These are phyloP conservation scores for Hymenoscyphus albidus DNA, from an alignment of 2,329 filamentous ascomycete genomes.

Conservation along the genomic window DNA sequence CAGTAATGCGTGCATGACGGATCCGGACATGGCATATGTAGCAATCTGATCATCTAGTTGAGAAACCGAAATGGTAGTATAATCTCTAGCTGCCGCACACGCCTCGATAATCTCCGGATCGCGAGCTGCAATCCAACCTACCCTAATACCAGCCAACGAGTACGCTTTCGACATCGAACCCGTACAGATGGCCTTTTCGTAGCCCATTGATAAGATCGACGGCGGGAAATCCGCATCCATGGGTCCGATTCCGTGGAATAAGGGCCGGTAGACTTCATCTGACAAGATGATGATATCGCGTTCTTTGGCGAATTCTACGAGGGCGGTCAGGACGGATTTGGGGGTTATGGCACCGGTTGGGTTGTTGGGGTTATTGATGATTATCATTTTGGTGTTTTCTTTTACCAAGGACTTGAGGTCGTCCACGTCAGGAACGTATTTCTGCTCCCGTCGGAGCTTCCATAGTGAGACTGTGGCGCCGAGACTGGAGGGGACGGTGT, in stretches of 20 bases:
- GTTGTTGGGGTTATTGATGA: slow-evolving; percentile 76
- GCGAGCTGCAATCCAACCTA: slow-evolving; percentile 77
- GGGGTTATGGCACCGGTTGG: slow-evolving; percentile 71
- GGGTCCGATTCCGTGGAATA: slow-evolving; percentile 58
- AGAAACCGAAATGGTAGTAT: slow-evolving; percentile 84
- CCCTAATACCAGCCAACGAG: slow-evolving; percentile 72
- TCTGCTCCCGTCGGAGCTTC: slow-evolving; percentile 61
- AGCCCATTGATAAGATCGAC: slow-evolving; percentile 67
- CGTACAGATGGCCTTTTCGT: slow-evolving; percentile 66
- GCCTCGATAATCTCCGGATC: slow-evolving; percentile 58
- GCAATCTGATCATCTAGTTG: slow-evolving; percentile 77
- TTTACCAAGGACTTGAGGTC: slow-evolving; percentile 63
- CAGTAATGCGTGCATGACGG: slow-evolving; percentile 61
- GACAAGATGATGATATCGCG: slow-evolving; percentile 64
- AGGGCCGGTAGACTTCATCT: slow-evolving; percentile 80
- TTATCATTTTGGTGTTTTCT: slow-evolving; percentile 67
- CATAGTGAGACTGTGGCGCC: slow-evolving; percentile 76
- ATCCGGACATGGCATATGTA: slow-evolving; percentile 64
- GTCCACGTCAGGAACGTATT: slow-evolving; percentile 63
- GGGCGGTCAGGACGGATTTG: slow-evolving; percentile 52
- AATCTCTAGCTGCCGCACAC: slow-evolving; percentile 65
- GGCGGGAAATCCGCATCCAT: slow-evolving; percentile 51
- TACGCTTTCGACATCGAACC: slow-evolving; percentile 86
- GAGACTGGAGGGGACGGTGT: slow-evolving; percentile 67
- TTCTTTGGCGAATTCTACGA: slow-evolving; percentile 60